These are phyloP conservation scores for Penicillium verhagenii DNA, from an alignment of 495 filamentous ascomycete species.

Conservation along the genomic window DNA sequence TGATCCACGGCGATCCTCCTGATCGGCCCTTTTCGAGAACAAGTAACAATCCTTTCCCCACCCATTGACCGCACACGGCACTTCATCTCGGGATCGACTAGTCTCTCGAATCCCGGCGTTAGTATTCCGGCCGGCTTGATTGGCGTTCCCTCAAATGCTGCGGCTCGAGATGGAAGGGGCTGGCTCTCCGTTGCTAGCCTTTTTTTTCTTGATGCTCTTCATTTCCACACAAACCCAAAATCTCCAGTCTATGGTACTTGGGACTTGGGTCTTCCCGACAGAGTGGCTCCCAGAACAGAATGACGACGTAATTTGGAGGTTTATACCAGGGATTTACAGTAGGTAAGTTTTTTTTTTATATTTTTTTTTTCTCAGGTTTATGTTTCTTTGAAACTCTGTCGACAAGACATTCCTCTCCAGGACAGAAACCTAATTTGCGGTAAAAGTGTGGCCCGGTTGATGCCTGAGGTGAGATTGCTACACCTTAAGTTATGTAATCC, in stretches of 20 bases:
- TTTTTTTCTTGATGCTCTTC: not conserved
- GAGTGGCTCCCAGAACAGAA: not conserved
- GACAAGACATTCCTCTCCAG: conserved; percentile 21
- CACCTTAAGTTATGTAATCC: too few relatives aligned
- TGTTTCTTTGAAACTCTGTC: conserved; percentile 13
- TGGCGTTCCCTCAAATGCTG: conserved; percentile 17
- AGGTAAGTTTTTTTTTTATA: too few relatives aligned
- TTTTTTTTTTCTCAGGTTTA: not conserved
- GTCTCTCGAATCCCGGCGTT: conserved; percentile 10
- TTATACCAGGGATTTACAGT: too few relatives aligned
- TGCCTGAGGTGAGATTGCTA: not conserved
- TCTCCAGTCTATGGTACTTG: not conserved
- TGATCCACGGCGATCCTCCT: conserved; percentile 27
- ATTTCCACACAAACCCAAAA: not conserved
- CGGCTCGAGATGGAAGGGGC: conserved; percentile 14
- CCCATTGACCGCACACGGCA: conserved; percentile 13
- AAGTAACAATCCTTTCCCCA: not conserved
- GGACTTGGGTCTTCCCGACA: not conserved
- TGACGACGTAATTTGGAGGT: too few relatives aligned
- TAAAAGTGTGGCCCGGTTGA: conserved; percentile 11
- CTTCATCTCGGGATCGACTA: conserved; percentile 25
- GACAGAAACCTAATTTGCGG: conserved; percentile 10
- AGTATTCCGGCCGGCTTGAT: conserved; percentile 19
- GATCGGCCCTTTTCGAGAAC: conserved; percentile 15
- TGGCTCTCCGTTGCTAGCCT: not conserved